Base-by-base conservation (phyloP, 2,329 filamentous ascomycete species). In the Phyllosticta ampelicida region DNA sequence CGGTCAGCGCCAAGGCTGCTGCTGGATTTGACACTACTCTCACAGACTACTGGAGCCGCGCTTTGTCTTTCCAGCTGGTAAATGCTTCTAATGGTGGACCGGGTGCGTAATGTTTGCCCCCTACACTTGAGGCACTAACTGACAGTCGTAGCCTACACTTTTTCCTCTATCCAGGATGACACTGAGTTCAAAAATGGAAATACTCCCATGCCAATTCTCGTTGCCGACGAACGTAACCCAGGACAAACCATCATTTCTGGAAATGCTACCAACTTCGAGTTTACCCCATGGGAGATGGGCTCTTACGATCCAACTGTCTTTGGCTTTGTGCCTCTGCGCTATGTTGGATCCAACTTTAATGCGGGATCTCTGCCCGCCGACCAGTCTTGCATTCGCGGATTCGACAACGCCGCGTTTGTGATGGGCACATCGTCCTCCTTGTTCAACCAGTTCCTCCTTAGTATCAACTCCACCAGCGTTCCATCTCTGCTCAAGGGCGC, bases 11-110 rank as follows among this genome's bases (percentile, higher is more conserved):
- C 3, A 94, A 92, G 73, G 65, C 67, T 1, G 70, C 85, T 60
- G 86, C 85, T 16, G 82, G 83, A 0, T 91, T 79, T 67, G 68
- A 71, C 21, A 82, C 81, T 3, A 87, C 88, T 9, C 78, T 96
- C 59, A 96, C 91, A 0, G 91, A 96, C 74, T 90, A 90, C 71
- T 95, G 90, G 77, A 89, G 88, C 26, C 86, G 90, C 60, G 88
- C 88, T 52, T 78, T 96, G n/a, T 86, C 86, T 1, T 95, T 87
- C 72, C 90, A 96, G 73, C 80, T 96, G 53, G 81, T 96, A 68
- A 87, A 92, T 67, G 86, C 82, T 5, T 79, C 78, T 1, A 74
- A 87, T 61, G 91, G 90, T 48, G 90, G 89, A 0, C 83, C 86
- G 18, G 64, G 63, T 61, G 54, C 13, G 57, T 20, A 10, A 23